These are phyloP conservation scores for Pythium rishiriense DNA, from an alignment of 352 stramenopile species.

Conservation along the genomic window DNA sequence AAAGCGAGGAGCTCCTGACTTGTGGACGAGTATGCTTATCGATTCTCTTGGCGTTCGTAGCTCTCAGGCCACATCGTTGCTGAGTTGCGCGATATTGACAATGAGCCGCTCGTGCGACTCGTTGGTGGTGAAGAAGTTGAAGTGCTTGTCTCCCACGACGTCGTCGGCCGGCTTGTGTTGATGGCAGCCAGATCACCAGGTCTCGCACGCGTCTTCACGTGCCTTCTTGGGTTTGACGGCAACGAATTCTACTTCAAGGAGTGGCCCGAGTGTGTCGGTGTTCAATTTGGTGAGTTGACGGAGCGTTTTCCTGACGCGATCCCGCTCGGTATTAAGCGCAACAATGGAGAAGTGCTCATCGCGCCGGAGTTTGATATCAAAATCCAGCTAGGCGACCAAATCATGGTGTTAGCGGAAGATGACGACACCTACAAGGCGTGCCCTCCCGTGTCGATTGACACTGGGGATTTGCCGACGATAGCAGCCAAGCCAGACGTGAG, in stretches of 20 bases:
- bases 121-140: conserved; percentile 80
- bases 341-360: conserved; percentile 60
- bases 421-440: conserved; percentile 86
- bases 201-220: conserved; percentile 67
- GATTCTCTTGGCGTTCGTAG: conserved; percentile 21
- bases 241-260: conserved; percentile 91
- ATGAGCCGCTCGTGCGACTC: conserved; percentile 74
- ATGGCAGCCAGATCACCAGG: conserved; percentile 83
- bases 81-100: conserved; percentile 88
- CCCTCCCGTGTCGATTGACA: conserved; percentile 38
- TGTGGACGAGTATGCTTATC: background rate
- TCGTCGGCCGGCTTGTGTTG: conserved; percentile 87
- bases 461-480: conserved; percentile 32
- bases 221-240: conserved; percentile 83
- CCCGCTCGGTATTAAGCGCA: conserved; percentile 75
- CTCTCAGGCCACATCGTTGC: conserved; percentile 80
- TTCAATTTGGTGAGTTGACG: conserved; percentile 61
- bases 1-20: background rate
- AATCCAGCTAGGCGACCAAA: conserved; percentile 57
- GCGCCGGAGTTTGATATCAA: conserved; percentile 38
- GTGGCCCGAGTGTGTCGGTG: conserved; percentile 76
- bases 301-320: conserved; percentile 82
- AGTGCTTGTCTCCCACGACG: conserved; percentile 85
- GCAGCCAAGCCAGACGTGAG: conserved; percentile 26
- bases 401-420: conserved; percentile 87